A percentile compares a stretch with the other conserved stretches of the same genome.
phyloP scores from a whole-genome alignment of 164 flowering plant species.

The Paratinospora sagittata region DNA sequence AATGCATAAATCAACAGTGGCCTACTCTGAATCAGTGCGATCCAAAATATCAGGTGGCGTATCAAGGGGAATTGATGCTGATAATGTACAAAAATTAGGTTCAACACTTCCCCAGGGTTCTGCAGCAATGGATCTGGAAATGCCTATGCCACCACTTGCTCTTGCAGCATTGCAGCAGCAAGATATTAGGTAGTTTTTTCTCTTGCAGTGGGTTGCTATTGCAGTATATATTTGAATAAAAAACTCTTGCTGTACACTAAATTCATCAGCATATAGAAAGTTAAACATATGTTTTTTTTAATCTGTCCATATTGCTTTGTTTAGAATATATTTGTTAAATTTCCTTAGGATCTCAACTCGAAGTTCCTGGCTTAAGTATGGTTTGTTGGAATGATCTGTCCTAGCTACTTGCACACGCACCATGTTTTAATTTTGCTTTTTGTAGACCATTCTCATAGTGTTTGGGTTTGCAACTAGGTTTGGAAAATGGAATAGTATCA shows the following conservation, averaged over 20 bases:
- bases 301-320: neutral
- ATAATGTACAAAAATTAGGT: slow-evolving; percentile 20
- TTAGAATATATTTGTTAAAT: neutral
- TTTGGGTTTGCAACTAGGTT: neutral
- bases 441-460: no score
- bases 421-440: no score
- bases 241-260: no score
- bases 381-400: no score
- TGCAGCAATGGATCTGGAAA: slow-evolving; percentile 52
- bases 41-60: slow-evolving; percentile 31
- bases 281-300: neutral
- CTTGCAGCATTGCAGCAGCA: slow-evolving; percentile 58
- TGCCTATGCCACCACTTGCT: slow-evolving; percentile 87
- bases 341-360: no score
- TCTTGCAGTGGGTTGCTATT: neutral
- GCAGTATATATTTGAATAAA: no score
- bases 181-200: slow-evolving; percentile 45
- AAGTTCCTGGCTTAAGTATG: no score
- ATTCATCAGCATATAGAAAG: no score
- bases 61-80: slow-evolving; percentile 21
- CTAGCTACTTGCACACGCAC: no score
- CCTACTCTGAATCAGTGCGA: slow-evolving; percentile 28
- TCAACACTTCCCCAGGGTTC: slow-evolving; percentile 29
- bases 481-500: neutral
- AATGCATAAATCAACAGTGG: slow-evolving; percentile 34